Percentiles rank a stretch among this genome's conserved stretches.
phyloP scores from a whole-genome alignment of 1,139 yeast genomes.

The Maudiozyma humilis region DNA sequence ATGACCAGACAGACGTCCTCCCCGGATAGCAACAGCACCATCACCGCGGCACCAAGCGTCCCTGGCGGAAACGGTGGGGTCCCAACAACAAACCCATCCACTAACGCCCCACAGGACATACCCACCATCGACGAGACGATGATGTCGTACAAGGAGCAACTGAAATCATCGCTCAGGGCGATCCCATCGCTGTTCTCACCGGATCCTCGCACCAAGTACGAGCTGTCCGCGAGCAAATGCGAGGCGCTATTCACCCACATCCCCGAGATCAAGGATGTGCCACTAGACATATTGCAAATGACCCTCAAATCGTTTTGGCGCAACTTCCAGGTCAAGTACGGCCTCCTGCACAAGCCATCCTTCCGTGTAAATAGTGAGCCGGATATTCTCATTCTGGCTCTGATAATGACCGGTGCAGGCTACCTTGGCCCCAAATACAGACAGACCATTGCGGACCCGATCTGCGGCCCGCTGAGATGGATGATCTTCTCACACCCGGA shows the following conservation, averaged over 20 bases:
- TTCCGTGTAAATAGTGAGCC: conserved; percentile 47
- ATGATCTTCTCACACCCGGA: conserved; percentile 51
- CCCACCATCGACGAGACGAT: not conserved
- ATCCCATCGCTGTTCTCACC: conserved; percentile 19
- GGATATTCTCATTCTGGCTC: conserved; percentile 46
- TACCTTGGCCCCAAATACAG: conserved; percentile 30
- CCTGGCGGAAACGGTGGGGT: no score
- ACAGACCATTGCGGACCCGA: conserved; percentile 35
- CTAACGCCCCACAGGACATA: conserved; percentile 3
- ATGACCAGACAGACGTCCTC: conserved; percentile 13
- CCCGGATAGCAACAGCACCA: conserved; percentile 1
- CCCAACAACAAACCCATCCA: no score
- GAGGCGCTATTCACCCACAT: conserved; percentile 19
- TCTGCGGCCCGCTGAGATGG: conserved; percentile 59
- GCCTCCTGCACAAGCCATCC: conserved; percentile 56
- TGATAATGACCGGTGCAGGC: conserved; percentile 50
- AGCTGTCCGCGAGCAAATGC: conserved; percentile 12
- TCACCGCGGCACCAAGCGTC: not conserved
- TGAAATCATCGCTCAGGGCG: conserved; percentile 12
- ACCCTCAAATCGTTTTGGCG: conserved; percentile 44
- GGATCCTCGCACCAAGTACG: conserved; percentile 11
- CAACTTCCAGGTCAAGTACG: conserved; percentile 53
- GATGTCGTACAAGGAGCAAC: conserved; percentile 2
- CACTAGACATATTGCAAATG: conserved; percentile 21
- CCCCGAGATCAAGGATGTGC: conserved; percentile 23